Percentiles rank a stretch among this genome's conserved stretches.
phyloP scores from a whole-genome alignment of 345 rosid genomes.

The Arabis hirsuta region DNA sequence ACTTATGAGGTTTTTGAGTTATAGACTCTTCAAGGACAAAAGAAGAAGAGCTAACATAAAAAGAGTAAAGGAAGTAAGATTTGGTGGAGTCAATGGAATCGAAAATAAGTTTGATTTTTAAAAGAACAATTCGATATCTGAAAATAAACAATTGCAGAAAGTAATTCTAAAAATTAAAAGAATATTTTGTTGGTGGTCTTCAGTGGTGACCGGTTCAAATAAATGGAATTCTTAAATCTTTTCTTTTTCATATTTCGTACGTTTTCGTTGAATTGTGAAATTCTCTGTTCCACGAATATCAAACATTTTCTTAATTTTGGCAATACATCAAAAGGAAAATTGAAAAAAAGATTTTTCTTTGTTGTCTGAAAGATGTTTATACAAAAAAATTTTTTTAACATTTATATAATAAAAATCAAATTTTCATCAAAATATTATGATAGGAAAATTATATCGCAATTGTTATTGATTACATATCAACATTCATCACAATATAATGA shows the following conservation, averaged over 20 bases:
- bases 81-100: conserved; percentile 14
- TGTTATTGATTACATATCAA: too few relatives aligned
- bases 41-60: conserved; percentile 16
- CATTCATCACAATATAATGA: neutral
- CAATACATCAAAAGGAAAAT: neutral
- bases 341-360: too few relatives aligned
- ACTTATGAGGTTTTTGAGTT: neutral
- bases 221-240: neutral
- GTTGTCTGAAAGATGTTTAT: too few relatives aligned
- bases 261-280: neutral
- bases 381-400: too few relatives aligned
- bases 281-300: neutral
- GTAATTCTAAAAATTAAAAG: neutral
- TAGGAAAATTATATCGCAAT: too few relatives aligned
- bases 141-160: neutral
- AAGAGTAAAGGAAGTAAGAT: neutral
- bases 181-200: conserved; percentile 18
- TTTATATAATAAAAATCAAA: too few relatives aligned
- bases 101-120: neutral
- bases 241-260: neutral
- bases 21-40: conserved; percentile 2
- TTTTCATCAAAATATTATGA: too few relatives aligned
- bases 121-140: neutral
- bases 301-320: neutral
- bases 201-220: conserved; percentile 24